Evolutionary conservation across 768 basidiomycete species (phyloP).

Genomic region (Albatrellus ellisii): DNA sequence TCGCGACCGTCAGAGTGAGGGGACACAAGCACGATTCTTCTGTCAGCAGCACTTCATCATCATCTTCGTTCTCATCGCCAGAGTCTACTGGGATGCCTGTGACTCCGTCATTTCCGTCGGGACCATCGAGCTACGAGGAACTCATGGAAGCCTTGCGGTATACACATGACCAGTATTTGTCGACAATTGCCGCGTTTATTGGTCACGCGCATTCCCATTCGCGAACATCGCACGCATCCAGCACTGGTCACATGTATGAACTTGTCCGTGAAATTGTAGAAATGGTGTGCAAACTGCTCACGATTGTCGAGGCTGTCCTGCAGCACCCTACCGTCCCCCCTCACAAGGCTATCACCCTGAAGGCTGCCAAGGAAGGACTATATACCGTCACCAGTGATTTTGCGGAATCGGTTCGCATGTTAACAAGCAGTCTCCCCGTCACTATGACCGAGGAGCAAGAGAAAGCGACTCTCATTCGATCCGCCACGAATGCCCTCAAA

Average conservation of each 20-base stretch:
- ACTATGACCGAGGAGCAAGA: slow-evolving; percentile 68
- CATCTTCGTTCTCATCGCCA: slow-evolving; percentile 55
- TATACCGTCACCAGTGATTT: slow-evolving; percentile 79
- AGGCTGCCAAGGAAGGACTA: slow-evolving; percentile 61
- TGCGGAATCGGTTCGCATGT: slow-evolving; percentile 74
- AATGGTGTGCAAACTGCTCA: slow-evolving; percentile 82
- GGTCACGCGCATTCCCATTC: slow-evolving; percentile 94
- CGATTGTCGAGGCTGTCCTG: slow-evolving; percentile 82
- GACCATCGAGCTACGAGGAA: slow-evolving; percentile 54
- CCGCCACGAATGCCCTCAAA: slow-evolving; percentile 81
- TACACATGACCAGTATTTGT: slow-evolving; percentile 84
- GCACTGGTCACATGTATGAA: slow-evolving; percentile 88
- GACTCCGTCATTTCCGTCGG: slow-evolving; percentile 50
- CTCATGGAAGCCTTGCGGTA: slow-evolving; percentile 66
- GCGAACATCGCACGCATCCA: slow-evolving; percentile 80
- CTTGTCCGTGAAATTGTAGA: slow-evolving; percentile 92
- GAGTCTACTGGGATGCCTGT: slow-evolving; percentile 35
- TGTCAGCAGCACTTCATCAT: slow-evolving; percentile 59
- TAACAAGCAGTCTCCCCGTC: slow-evolving; percentile 39
- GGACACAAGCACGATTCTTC: slow-evolving; percentile 26
- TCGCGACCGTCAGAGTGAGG: slow-evolving; percentile 9
- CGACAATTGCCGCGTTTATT: slow-evolving; percentile 93
- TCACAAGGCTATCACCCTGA: slow-evolving; percentile 52
- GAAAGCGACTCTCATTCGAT: slow-evolving; percentile 60
- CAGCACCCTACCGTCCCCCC: slow-evolving; percentile 57